Percentiles rank a stretch among this genome's conserved stretches.
phyloP scores from a whole-genome alignment of 2,329 filamentous ascomycete genomes.

The Ceratocystis cubensis region DNA sequence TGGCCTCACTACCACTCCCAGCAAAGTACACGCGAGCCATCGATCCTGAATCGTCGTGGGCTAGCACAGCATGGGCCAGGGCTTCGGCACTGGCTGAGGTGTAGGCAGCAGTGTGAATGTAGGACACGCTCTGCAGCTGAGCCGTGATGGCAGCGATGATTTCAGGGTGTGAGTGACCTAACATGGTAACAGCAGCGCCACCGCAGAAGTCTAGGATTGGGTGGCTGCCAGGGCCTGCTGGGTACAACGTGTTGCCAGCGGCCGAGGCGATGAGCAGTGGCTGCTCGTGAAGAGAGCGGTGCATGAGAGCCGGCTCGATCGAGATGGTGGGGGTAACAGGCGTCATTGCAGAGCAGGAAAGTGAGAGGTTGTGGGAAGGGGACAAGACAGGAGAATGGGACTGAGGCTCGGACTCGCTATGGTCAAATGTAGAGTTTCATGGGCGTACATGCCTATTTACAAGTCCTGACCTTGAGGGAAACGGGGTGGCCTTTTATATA shows the following conservation, averaged over 20 bases:
- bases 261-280: constrained; percentile 6
- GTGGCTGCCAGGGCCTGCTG: not conserved
- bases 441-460: not conserved
- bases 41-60: constrained; percentile 22
- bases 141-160: constrained; percentile 42
- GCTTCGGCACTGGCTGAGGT: constrained; percentile 25
- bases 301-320: constrained; percentile 8
- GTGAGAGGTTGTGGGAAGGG: not conserved
- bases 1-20: constrained; percentile 27
- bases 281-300: constrained; percentile 1
- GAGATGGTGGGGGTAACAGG: not conserved
- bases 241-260: not conserved
- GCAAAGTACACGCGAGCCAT: constrained; percentile 22
- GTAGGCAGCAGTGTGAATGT: constrained; percentile 26
- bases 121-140: constrained; percentile 37
- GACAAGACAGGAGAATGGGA: not conserved
- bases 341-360: too few species aligned
- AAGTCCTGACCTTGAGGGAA: not conserved
- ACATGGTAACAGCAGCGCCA: constrained; percentile 52
- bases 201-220: constrained; percentile 53
- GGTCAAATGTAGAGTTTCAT: not conserved
- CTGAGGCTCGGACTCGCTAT: not conserved
- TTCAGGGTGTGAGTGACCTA: constrained; percentile 47
- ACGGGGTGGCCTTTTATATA: not conserved
- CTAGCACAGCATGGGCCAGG: constrained; percentile 26